Evolutionary conservation across 495 filamentous ascomycete species (phyloP), one percentile per base, ranked within the genome.

Genomic region (Lophiotrema nucula): DNA sequence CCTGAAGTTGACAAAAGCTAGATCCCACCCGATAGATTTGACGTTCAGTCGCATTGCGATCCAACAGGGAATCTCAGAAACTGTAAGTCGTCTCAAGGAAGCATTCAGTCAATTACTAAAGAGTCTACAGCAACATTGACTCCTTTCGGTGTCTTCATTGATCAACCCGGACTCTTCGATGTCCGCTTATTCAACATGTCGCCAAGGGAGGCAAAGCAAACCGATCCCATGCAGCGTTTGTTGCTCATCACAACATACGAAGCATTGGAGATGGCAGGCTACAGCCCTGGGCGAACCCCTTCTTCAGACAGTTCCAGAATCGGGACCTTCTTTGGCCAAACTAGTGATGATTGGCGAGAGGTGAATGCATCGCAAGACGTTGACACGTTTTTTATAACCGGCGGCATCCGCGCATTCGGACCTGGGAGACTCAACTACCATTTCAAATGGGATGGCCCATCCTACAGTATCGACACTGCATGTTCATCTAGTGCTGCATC

Each of bases 381-480:
- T 45, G 65, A 69, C 47, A 76, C 69, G 2, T 77, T 76, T 56
- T 76, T 69, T 50, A 74, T 73, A 38, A 60, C 73, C 5, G 74
- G 74, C 19, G 69, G 68, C 1, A 64, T 55, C 27, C 59, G 74
- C 4, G 74, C 74, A 1, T 76, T 77, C 44, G 61, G 53, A 13
- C 74, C 74, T 2, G 74, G 74, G 1, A 64, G 71, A 4, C 68
- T 73, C 3, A 79, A 77, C 50, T 81, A 80, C 61, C 72, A 68
- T 49, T 79, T 76, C 58, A 64, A 66, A 25, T 70, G 67, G 46
- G 22, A 44, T 13, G 69, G 67, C 3, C 69, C 68, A 4, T 62
- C 27, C 18, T 60, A 56, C 23, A 65, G 41, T n/a, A 35, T 66
- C 18, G 73, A 74, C 46, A 70, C 72, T 15, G 72, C 73, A 6